Conservation (phyloP, 2,329 filamentous ascomycete genomes). For the Waltergamsia citrina region DNA sequence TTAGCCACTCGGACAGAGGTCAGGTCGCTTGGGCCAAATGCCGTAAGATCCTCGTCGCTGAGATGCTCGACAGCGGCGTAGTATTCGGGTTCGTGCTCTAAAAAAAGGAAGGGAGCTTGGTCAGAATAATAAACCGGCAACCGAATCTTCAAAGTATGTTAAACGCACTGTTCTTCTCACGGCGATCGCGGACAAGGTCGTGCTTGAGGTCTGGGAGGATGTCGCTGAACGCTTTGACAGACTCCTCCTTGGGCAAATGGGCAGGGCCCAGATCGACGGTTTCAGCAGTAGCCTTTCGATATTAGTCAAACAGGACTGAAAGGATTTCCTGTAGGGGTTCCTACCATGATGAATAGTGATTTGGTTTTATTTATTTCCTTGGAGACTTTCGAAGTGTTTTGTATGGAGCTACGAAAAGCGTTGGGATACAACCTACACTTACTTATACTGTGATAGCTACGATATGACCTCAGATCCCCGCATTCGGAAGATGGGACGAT, state of each 20-base stretch:
- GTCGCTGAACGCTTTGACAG: slow-evolving; percentile 37
- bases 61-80: slow-evolving; percentile 34
- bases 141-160: no score
- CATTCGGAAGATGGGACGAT: no score
- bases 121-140: no score
- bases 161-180: no score
- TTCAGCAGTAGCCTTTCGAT: slow-evolving; percentile 37
- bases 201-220: slow-evolving; percentile 42
- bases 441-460: no score
- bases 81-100: slow-evolving; percentile 45
- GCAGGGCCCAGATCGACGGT: slow-evolving; percentile 38
- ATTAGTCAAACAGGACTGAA: not conserved
- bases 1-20: slow-evolving; percentile 92
- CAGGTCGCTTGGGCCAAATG: slow-evolving; percentile 70
- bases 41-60: slow-evolving; percentile 76
- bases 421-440: no score
- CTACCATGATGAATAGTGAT: not conserved
- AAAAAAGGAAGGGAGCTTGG: not conserved
- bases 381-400: no score
- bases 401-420: no score
- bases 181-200: slow-evolving; percentile 36
- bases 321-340: not conserved
- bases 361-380: no score
- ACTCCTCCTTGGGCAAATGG: slow-evolving; percentile 40
- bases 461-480: no score